Base-by-base conservation (phyloP, 768 basidiomycete genomes). In the Russula earlei region DNA sequence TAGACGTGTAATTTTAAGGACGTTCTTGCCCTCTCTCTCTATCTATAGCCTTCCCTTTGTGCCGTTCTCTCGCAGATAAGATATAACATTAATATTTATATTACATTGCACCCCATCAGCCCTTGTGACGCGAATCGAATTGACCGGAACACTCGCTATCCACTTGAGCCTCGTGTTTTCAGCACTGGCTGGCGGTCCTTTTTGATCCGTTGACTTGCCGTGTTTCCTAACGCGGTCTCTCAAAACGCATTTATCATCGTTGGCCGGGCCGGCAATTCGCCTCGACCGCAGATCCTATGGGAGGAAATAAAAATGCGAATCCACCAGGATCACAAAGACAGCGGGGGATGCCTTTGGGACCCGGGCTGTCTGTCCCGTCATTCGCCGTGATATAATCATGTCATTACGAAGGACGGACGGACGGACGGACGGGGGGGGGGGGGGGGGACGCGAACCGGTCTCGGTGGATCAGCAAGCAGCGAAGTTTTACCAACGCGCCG, bases 301-400 rank as follows among this genome's bases (percentile, higher is more conserved):
- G 22, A 51, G 56, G n/a, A n/a, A n/a, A n/a, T n/a, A 36, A 22
- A 58, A 52, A 43, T 53, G 56, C 51, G 56, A 58, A 58, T 58
- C 56, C 36, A 56, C 31, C 29, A 52, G 36, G 38, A 56, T 45
- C 29, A 22, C 14, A 2, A 24, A 10, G 2, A 29, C 24, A 17
- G 15, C 29, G 11, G 27, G 27, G 11, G 12, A 31, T n/a, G 45
- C 19, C 24, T 55, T 31, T 24, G 22, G 29, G 41, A 14, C 22
- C 25, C 24, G 31, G 25, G n/a, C 46, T 49, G 34, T 42, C 48
- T n/a, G n/a, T n/a, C n/a, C n/a, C n/a, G n/a, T n/a, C n/a, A n/a
- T 49, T 15, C 29, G 27, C n/a, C 12, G 11, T 44, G 17, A 44
- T 25, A 25, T 52, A 43, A 52, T 51, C 36, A 19, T 11, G 24